Conservation (phyloP, 2,329 filamentous ascomycete genomes). For the Thelonectria blattea region DNA sequence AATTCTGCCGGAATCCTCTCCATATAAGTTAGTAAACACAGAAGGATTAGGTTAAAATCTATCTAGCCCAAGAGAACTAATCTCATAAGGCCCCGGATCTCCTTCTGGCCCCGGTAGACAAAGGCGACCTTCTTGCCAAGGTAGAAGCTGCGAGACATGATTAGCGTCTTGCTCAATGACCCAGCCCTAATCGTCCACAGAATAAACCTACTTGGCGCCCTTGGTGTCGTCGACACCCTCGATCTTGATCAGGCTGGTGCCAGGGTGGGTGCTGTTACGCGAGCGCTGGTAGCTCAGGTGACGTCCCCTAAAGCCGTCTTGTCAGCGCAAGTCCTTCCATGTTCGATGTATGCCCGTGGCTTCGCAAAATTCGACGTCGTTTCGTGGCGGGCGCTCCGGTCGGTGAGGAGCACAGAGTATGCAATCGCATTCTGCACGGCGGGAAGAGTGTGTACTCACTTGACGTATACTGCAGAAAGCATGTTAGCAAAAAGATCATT, state of each 20-base stretch:
- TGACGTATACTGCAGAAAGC: conserved; percentile 75
- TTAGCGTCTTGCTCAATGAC: conserved; percentile 35
- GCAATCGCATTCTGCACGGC: conserved; percentile 23
- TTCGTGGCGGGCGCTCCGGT: conserved; percentile 28
- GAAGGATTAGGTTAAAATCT: too few species aligned
- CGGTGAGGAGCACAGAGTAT: conserved; percentile 17
- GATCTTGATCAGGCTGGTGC: conserved; percentile 96
- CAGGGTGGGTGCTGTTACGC: conserved; percentile 89
- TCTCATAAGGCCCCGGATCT: conserved; percentile 93
- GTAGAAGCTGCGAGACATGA: conserved; percentile 73
- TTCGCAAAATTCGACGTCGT: conserved; percentile 35
- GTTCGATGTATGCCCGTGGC: conserved; percentile 32
- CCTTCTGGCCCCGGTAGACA: conserved; percentile 94
- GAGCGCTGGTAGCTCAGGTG: conserved; percentile 98
- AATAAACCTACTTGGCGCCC: conserved; percentile 77
- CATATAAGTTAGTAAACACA: too few species aligned
- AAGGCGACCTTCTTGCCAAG: conserved; percentile 98
- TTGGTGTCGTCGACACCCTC: conserved; percentile 94
- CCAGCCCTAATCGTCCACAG: neutral
- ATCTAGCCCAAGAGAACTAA: too few species aligned
- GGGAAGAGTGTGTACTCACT: conserved; percentile 65
- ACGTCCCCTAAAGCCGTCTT: conserved; percentile 72
- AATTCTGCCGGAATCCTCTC: too few species aligned
- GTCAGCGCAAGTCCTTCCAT: conserved; percentile 40
- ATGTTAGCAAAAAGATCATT: conserved; percentile 47